Conservation (phyloP, 495 filamentous ascomycete genomes). For the Lindgomyces ingoldianus region DNA sequence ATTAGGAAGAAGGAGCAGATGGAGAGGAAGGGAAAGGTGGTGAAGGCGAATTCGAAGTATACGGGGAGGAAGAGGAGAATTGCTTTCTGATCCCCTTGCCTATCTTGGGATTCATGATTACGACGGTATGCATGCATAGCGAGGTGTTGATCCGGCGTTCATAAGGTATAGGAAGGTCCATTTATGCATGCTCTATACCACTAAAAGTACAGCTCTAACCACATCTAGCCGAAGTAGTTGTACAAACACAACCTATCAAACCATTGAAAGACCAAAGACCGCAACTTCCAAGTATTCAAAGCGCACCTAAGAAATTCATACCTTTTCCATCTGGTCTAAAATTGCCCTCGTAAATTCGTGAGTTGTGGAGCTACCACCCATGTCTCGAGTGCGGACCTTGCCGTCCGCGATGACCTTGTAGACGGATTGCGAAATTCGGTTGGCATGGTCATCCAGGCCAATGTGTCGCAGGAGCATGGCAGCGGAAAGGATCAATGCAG, state of each 20-base stretch:
- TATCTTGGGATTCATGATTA: neutral
- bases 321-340: conserved; percentile 83
- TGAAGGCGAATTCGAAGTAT: conserved; percentile 87
- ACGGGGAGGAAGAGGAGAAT: conserved; percentile 82
- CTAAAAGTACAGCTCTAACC: conserved; percentile 37
- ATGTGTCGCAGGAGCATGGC: conserved; percentile 96
- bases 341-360: conserved; percentile 95
- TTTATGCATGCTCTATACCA: conserved; percentile 32
- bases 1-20: conserved; percentile 93
- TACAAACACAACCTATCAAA: conserved; percentile 15
- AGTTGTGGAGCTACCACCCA: conserved; percentile 86
- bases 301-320: neutral
- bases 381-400: conserved; percentile 83
- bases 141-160: conserved; percentile 9
- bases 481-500: conserved; percentile 88
- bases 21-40: conserved; percentile 89
- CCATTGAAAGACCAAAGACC: conserved; percentile 11
- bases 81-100: conserved; percentile 49
- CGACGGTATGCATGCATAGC: conserved; percentile 25
- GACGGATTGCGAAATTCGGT: conserved; percentile 95
- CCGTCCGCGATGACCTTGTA: conserved; percentile 95
- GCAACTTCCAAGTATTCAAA: neutral
- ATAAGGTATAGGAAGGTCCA: conserved; percentile 19
- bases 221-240: conserved; percentile 14
- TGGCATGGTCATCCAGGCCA: conserved; percentile 94